Percentiles rank a stretch among this genome's conserved stretches.
Conservation (phyloP, 768 basidiomycete species). For the Russula virescens region DNA sequence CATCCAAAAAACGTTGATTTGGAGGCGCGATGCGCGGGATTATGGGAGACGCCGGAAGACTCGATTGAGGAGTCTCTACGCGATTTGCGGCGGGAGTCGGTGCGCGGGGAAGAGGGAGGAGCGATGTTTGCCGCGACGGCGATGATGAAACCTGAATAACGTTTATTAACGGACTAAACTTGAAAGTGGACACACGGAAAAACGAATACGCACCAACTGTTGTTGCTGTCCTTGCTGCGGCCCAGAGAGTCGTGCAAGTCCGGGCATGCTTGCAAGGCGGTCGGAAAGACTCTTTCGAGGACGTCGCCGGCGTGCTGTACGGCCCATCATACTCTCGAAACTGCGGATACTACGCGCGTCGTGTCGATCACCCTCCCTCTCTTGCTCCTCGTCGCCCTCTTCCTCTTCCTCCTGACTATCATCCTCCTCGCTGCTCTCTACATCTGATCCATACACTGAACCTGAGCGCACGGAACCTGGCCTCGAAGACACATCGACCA, state of each 20-base stretch:
- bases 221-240: slow-evolving; percentile 9
- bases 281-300: slow-evolving; percentile 72
- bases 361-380: slow-evolving; percentile 34
- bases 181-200: slow-evolving; percentile 17
- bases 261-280: slow-evolving; percentile 74
- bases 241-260: slow-evolving; percentile 39
- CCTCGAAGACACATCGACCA: slow-evolving; percentile 49
- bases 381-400: slow-evolving; percentile 37
- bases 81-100: slow-evolving; percentile 30
- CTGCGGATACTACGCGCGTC: slow-evolving; percentile 78
- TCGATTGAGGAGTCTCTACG: slow-evolving; percentile 37
- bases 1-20: slow-evolving; percentile 63
- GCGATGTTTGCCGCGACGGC: slow-evolving; percentile 38
- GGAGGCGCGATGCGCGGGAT: slow-evolving; percentile 51
- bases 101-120: slow-evolving; percentile 30
- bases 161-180: slow-evolving; percentile 1
- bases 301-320: slow-evolving; percentile 25
- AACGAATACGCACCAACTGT: background rate
- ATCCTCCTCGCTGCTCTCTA: slow-evolving; percentile 31
- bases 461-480: slow-evolving; percentile 44
- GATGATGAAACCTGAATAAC: slow-evolving; percentile 33
- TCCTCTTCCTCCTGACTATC: slow-evolving; percentile 37
- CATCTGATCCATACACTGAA: slow-evolving; percentile 31
- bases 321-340: slow-evolving; percentile 78
- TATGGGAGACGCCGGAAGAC: slow-evolving; percentile 37